Evolutionary conservation across 2,329 filamentous ascomycete genomes (phyloP), one percentile per base, ranked within the genome.

Genomic region (Orbilia javanica): DNA sequence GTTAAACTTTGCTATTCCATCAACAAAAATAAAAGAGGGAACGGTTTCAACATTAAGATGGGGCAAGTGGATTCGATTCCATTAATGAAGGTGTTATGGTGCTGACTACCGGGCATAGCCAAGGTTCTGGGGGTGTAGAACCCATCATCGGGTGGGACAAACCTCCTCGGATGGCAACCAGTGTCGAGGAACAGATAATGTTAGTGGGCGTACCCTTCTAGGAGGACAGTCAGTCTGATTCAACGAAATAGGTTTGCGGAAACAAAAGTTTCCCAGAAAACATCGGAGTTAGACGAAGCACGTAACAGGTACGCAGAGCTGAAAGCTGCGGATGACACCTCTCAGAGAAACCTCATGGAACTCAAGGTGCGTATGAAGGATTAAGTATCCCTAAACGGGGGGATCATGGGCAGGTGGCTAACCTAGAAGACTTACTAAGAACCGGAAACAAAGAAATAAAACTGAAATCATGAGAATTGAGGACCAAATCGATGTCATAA

Each of bases 111-210:
- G 13, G 22, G 20, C 57, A 57, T 46, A 81, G 80, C 11, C 77
- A 79, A 66, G 81, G 81, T 18, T 81, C 73, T 15, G 80, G 79
- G 25, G 78, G 80, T 8, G 80, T 82, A 13, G 81, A 79, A 36
- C 81, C 81, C 44, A 80, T 82, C n/a, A n/a, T 86, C 6, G 86
- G 87, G 15, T 89, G 86, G 80, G 83, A 82, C 0, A 86, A 88
- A 44, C 85, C 84, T 8, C 86, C 91, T 25, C 89, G 94, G n/a
- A 96, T 97, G 90, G 91, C 91, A 82, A 91, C 92, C 0, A 92
- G 97, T 82, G 86, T 89, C 27, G 91, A 89, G 71, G 88, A 88
- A 18, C 91, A 93, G 81, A 87, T 94, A 46, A 86, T 84, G 85
- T 88, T 82, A 62, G 82, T 79, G 8, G 36, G 18, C n/a, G 18